Evolutionary conservation across 2,329 filamentous ascomycete species (phyloP).

Genomic region (Xylaria hypoxylon): DNA sequence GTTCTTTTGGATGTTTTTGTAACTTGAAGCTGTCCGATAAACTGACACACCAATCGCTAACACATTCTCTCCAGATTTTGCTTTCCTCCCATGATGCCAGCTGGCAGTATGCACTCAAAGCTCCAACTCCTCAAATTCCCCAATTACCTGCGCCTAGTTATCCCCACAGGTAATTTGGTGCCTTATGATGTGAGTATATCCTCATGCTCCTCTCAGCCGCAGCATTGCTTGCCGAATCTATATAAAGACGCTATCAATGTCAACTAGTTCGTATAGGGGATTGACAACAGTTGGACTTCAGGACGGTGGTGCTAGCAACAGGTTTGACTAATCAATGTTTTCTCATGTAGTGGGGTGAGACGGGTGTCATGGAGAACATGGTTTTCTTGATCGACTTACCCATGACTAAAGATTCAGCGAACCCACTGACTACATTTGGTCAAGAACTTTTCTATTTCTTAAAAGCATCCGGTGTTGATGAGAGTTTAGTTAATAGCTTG

Average conservation of each 20-base stretch:
- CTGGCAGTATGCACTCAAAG: slow-evolving; percentile 91
- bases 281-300: neutral
- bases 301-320: neutral
- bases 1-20: neutral
- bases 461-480: slow-evolving; percentile 71
- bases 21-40: neutral
- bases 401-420: slow-evolving; percentile 58
- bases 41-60: slow-evolving; percentile 3
- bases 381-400: slow-evolving; percentile 95
- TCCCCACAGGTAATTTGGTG: slow-evolving; percentile 89
- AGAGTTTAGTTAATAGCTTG: slow-evolving; percentile 74
- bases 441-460: slow-evolving; percentile 79
- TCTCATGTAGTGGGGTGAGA: slow-evolving; percentile 76
- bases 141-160: slow-evolving; percentile 78
- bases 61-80: slow-evolving; percentile 63
- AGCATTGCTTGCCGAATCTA: neutral
- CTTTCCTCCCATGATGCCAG: slow-evolving; percentile 83
- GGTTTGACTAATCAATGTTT: slow-evolving; percentile 1
- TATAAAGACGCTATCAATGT: neutral
- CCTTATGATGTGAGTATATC: slow-evolving; percentile 69
- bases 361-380: slow-evolving; percentile 86
- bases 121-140: slow-evolving; percentile 88
- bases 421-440: slow-evolving; percentile 66
- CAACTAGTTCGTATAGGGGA: neutral
- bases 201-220: neutral